Percentiles rank a stretch among this genome's conserved stretches.
Conservation (phyloP, 2,329 filamentous ascomycete genomes). For the Monilinia aucupariae region DNA sequence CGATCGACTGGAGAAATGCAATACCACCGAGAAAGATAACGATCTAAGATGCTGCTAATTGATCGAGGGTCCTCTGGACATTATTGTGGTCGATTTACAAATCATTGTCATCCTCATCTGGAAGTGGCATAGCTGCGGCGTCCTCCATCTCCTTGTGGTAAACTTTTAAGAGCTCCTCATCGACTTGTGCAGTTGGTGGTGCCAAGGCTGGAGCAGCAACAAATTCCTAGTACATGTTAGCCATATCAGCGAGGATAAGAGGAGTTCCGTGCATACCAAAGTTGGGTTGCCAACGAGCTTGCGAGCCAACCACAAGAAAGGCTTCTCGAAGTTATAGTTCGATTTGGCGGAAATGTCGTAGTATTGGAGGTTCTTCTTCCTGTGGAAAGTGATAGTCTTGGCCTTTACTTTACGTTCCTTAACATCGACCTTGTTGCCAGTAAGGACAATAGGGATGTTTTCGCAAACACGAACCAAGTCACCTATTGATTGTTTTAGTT, state of each 20-base stretch:
- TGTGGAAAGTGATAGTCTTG: constrained; percentile 99
- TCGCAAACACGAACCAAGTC: constrained; percentile 98
- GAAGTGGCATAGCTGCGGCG: constrained; percentile 78
- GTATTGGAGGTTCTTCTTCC: constrained; percentile 99
- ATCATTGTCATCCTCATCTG: constrained; percentile 84
- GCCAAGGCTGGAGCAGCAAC: constrained; percentile 92
- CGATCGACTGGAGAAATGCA: constrained; percentile 30
- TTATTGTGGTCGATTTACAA: constrained; percentile 30
- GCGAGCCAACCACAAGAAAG: constrained; percentile 97
- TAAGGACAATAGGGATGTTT: constrained; percentile 97
- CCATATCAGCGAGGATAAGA: constrained; percentile 19
- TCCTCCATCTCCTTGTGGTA: constrained; percentile 85
- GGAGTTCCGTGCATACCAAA: constrained; percentile 54
- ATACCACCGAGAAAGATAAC: constrained; percentile 33
- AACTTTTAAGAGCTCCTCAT: constrained; percentile 72
- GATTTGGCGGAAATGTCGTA: constrained; percentile 99
- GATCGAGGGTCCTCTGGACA: constrained; percentile 19
- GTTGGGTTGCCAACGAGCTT: constrained; percentile 94
- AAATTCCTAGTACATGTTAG: constrained; percentile 64
- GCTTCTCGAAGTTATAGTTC: constrained; percentile 99
- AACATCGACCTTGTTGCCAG: constrained; percentile 99
- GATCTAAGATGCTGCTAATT: constrained; percentile 35
- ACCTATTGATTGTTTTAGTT: constrained; percentile 47
- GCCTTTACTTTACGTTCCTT: constrained; percentile 99
- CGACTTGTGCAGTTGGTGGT: constrained; percentile 85